Conservation (phyloP, 2,329 filamentous ascomycete genomes). For the Ophiostoma himal-ulmi region DNA sequence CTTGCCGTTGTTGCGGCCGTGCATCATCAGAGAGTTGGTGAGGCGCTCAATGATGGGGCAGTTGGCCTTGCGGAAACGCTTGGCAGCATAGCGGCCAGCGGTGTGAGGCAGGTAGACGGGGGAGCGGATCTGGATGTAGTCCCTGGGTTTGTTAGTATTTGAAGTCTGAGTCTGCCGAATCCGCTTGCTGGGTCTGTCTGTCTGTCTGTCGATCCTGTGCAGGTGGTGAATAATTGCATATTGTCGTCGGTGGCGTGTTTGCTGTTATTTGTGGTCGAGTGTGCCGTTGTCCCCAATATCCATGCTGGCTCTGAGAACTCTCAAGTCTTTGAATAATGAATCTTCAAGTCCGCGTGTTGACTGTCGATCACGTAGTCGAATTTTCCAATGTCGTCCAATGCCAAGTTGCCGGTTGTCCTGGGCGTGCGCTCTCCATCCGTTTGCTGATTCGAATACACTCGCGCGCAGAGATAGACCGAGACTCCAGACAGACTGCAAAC, state of each 20-base stretch:
- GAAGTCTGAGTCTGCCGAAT: neutral
- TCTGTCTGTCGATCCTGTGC: neutral
- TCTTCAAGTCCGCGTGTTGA: neutral
- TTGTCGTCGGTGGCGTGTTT: neutral
- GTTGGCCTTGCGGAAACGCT: slow-evolving; percentile 99
- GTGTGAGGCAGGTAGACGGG: slow-evolving; percentile 99
- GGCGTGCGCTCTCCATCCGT: neutral
- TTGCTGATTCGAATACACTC: neutral
- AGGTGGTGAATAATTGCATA: neutral
- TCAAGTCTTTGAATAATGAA: neutral
- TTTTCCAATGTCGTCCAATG: neutral
- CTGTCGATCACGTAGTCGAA: neutral
- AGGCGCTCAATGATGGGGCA: slow-evolving; percentile 99
- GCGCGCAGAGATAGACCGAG: neutral
- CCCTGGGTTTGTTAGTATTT: slow-evolving; percentile 49
- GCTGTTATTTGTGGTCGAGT: neutral
- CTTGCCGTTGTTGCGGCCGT: slow-evolving; percentile 99
- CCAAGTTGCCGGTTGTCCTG: neutral
- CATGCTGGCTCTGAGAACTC: neutral
- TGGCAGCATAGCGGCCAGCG: slow-evolving; percentile 95
- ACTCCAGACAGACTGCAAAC: neutral
- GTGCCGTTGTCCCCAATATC: neutral
- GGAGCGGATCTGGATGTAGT: slow-evolving; percentile 99
- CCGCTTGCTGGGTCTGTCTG: neutral
- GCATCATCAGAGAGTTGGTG: slow-evolving; percentile 99